phyloP scores from a whole-genome alignment of 306 rosid species.

The Vicia villosa region DNA sequence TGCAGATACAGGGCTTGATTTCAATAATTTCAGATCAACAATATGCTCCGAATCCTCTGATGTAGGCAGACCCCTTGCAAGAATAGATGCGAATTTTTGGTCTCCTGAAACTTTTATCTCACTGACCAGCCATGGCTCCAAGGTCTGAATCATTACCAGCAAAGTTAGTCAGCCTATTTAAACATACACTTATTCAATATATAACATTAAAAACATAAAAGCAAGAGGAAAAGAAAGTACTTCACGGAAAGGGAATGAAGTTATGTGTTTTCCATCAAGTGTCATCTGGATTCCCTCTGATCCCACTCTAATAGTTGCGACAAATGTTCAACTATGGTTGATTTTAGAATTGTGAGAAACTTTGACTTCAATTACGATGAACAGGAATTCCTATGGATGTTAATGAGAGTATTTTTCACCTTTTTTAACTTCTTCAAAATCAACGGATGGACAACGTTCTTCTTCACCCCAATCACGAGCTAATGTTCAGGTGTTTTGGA shows the following conservation, averaged over 20 bases:
- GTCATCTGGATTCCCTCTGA: slow-evolving; percentile 99
- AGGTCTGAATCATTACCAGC: slow-evolving; percentile 61
- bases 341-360: slow-evolving; percentile 29
- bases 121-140: slow-evolving; percentile 98
- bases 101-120: slow-evolving; percentile 84
- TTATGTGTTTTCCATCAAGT: slow-evolving; percentile 94
- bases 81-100: slow-evolving; percentile 74
- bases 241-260: slow-evolving; percentile 92
- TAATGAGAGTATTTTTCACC: slow-evolving; percentile 49
- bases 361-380: slow-evolving; percentile 10
- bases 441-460: slow-evolving; percentile 94
- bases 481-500: slow-evolving; percentile 92
- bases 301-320: slow-evolving; percentile 95
- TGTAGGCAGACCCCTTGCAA: slow-evolving; percentile 94
- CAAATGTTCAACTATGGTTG: slow-evolving; percentile 57
- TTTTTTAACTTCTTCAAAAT: slow-evolving; percentile 66
- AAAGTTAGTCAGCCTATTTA: slow-evolving; percentile 37
- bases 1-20: slow-evolving; percentile 59
- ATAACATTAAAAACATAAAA: slow-evolving; percentile 11
- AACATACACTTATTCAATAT: slow-evolving; percentile 18
- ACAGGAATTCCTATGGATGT: slow-evolving; percentile 19
- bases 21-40: slow-evolving; percentile 70
- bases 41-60: slow-evolving; percentile 95
- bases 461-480: slow-evolving; percentile 98
- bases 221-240: slow-evolving; percentile 46